Base-by-base conservation (phyloP, 441 rosid genomes). In the Bruguiera hainesii region DNA sequence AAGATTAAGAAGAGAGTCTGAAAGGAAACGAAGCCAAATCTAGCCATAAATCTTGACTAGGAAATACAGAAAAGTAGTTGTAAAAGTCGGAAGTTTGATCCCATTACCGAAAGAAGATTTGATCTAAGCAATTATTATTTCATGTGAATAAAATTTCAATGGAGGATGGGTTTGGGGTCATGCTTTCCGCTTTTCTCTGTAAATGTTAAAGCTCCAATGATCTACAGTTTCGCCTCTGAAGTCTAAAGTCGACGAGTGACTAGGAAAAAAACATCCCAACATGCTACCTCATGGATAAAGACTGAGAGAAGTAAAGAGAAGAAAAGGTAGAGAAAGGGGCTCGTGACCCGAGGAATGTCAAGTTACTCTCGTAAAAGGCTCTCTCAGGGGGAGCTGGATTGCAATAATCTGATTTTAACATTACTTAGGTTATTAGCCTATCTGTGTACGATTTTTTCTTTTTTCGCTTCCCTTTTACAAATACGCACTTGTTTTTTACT, bases 241-340 rank as follows among this genome's bases (percentile, higher is more conserved):
- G 6, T 61, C 64, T 46, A 68, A 86, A 84, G 91, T 82, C 88
- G 81, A 86, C 82, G 84, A 65, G 80, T 59, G 52, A 58, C 60
- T 9, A 60, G 53, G 59, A 78, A 76, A 72, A 75, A 72, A 77
- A 75, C 79, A 79, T 55, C 73, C 71, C 76, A 72, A 61, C 77
- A 76, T 75, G 77, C 64, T 74, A 68, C 60, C 77, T 55, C 72
- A 64, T 59, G 60, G 64, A 73, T 63, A 67, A 60, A 65, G 63
- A 20, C 15, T 20, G 16, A 63, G 69, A 68, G 50, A 28, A 53
- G 60, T 7, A 35, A 20, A 52, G 35, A 29, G 37, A 42, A 60
- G 29, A 65, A 42, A 42, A 42, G 48, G 1, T 13, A 13, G 48
- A 42, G 16, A 42, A 42, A 35, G 62, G 53, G 75, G 80, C 79